Conservation (phyloP, 371 early-diverging fungal species). For the Choanephora cucurbitarum region DNA sequence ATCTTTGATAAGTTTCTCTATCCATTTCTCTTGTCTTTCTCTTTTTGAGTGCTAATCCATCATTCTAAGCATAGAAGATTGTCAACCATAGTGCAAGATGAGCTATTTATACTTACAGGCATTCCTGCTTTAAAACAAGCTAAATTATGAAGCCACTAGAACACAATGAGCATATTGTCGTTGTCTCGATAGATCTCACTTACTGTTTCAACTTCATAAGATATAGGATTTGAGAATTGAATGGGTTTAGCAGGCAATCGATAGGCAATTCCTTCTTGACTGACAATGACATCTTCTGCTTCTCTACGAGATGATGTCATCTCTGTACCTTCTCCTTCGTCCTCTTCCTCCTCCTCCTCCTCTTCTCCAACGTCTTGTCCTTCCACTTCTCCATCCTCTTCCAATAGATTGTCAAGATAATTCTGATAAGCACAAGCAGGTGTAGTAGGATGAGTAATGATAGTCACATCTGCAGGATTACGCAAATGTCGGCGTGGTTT, state of each 20-base stretch:
- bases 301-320: not conserved
- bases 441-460: not conserved
- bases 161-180: too few relatives aligned
- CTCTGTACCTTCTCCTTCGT: too few relatives aligned
- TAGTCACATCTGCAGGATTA: slow-evolving; percentile 9
- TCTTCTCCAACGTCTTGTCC: too few relatives aligned
- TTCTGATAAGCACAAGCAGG: slow-evolving; percentile 15
- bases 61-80: too few relatives aligned
- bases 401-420: slow-evolving; percentile 8
- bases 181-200: too few relatives aligned
- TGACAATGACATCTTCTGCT: slow-evolving; percentile 23
- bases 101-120: not conserved
- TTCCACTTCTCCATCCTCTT: too few relatives aligned
- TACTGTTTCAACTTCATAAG: slow-evolving; percentile 18
- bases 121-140: not conserved
- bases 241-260: slow-evolving; percentile 46
- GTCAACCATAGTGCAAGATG: too few relatives aligned
- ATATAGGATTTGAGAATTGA: slow-evolving; percentile 22
- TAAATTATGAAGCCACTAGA: slow-evolving; percentile 2
- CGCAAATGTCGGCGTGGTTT: slow-evolving; percentile 28
- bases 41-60: too few relatives aligned
- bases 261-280: slow-evolving; percentile 35
- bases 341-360: too few relatives aligned
- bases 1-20: slow-evolving; percentile 1
- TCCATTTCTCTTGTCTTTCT: not conserved